phyloP scores from a whole-genome alignment of 805 yeast species.

The Cyberlindnera samutprakarnensis region DNA sequence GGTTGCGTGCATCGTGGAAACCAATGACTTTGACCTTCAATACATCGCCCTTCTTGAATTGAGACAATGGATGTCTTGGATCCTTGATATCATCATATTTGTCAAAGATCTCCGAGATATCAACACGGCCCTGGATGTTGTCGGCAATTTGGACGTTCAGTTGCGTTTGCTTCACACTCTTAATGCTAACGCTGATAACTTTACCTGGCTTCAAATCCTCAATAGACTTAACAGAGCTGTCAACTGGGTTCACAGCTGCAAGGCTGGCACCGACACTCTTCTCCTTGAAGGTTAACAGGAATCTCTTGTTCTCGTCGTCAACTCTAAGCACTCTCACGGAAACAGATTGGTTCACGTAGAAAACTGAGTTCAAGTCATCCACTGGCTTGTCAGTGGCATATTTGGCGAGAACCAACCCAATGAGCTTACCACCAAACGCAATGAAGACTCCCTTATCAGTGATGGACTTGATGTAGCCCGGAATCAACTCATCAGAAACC shows the following conservation, averaged over 20 bases:
- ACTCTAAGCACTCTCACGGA: constrained; percentile 55
- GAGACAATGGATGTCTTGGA: constrained; percentile 46
- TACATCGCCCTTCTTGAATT: constrained; percentile 50
- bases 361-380: constrained; percentile 47
- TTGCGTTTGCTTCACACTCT: constrained; percentile 62
- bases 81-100: constrained; percentile 47
- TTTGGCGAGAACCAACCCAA: constrained; percentile 76
- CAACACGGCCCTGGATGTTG: constrained; percentile 72
- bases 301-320: constrained; percentile 65
- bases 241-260: constrained; percentile 50
- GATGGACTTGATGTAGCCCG: constrained; percentile 73
- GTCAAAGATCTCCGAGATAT: constrained; percentile 62
- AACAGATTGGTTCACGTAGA: constrained; percentile 63
- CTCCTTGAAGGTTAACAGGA: constrained; percentile 54
- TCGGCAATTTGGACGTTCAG: constrained; percentile 71
- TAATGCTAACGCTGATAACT: constrained; percentile 51
- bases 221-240: constrained; percentile 36
- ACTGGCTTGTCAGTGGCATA: constrained; percentile 50
- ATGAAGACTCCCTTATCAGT: constrained; percentile 81
- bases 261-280: constrained; percentile 20
- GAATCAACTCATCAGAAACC: constrained; percentile 38
- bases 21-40: constrained; percentile 68
- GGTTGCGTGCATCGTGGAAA: constrained; percentile 61
- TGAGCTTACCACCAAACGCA: constrained; percentile 69
- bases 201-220: constrained; percentile 55